Percentiles rank a stretch among this genome's conserved stretches.
Evolutionary conservation across 345 rosid genomes (phyloP).

Genomic region (Reutealis trisperma): DNA sequence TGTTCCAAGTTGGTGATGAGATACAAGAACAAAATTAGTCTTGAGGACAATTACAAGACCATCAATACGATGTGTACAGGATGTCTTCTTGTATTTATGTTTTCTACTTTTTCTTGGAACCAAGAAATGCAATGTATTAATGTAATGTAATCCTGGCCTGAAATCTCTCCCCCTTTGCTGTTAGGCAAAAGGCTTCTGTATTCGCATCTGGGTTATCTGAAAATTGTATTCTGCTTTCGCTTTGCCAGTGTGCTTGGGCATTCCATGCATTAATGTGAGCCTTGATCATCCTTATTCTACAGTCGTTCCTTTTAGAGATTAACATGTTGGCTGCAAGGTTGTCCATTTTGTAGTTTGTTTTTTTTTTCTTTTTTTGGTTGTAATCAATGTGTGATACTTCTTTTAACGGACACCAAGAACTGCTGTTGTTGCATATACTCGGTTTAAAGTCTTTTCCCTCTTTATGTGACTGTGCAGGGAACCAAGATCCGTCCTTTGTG

Average conservation of each 20-base stretch:
- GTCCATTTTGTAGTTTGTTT: not conserved
- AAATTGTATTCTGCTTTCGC: not conserved
- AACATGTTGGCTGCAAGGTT: not conserved
- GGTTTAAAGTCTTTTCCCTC: not conserved
- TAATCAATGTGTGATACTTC: not conserved
- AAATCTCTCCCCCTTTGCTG: not conserved
- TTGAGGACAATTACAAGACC: not conserved
- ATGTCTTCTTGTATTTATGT: too few species aligned
- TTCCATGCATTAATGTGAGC: not conserved
- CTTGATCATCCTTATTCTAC: not conserved
- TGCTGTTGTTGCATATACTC: not conserved
- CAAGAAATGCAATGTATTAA: too few species aligned
- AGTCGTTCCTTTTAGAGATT: not conserved
- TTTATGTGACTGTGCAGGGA: conserved; percentile 47
- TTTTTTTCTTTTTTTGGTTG: too few species aligned
- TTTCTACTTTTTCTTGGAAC: not conserved
- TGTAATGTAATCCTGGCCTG: not conserved
- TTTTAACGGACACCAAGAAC: not conserved
- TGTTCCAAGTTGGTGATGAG: not conserved
- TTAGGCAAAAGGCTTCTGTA: not conserved
- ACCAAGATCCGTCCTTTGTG: conserved; percentile 71
- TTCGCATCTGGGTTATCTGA: not conserved
- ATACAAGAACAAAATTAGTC: not conserved
- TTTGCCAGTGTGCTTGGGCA: not conserved
- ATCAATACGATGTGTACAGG: too few species aligned